Conservation (phyloP, 495 filamentous ascomycete species). For the Astrothelium macrocarpum region DNA sequence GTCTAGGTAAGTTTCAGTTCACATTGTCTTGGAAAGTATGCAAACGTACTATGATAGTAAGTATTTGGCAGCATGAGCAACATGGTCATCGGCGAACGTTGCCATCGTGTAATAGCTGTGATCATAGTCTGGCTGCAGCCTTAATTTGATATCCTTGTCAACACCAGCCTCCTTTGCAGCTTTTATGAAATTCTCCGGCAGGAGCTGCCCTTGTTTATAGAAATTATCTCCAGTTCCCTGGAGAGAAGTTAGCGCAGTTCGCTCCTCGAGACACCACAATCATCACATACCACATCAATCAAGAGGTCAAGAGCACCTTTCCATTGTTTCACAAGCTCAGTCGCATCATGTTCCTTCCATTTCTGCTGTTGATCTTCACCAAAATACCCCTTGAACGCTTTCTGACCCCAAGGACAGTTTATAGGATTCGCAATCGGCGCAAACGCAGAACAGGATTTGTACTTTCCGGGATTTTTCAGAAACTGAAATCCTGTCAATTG, state of each 20-base stretch:
- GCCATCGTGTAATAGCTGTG: slow-evolving; percentile 96
- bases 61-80: slow-evolving; percentile 83
- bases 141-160: slow-evolving; percentile 53
- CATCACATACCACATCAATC: slow-evolving; percentile 62
- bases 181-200: slow-evolving; percentile 84
- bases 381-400: slow-evolving; percentile 87
- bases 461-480: slow-evolving; percentile 80
- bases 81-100: slow-evolving; percentile 78
- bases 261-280: background rate
- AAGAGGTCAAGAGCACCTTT: slow-evolving; percentile 60
- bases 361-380: slow-evolving; percentile 57
- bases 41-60: slow-evolving; percentile 45
- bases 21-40: background rate
- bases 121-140: slow-evolving; percentile 89
- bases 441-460: slow-evolving; percentile 79
- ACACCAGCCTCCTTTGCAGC: slow-evolving; percentile 65
- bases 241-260: background rate
- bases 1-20: background rate
- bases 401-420: slow-evolving; percentile 85
- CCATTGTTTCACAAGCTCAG: slow-evolving; percentile 73
- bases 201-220: slow-evolving; percentile 83
- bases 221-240: slow-evolving; percentile 88
- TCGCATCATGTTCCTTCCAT: slow-evolving; percentile 89
- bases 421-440: slow-evolving; percentile 85
- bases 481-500: slow-evolving; percentile 39